Evolutionary conservation across 164 flowering plant species (phyloP), one percentile per base, ranked within the genome.

Genomic region (Buxus sempervirens): DNA sequence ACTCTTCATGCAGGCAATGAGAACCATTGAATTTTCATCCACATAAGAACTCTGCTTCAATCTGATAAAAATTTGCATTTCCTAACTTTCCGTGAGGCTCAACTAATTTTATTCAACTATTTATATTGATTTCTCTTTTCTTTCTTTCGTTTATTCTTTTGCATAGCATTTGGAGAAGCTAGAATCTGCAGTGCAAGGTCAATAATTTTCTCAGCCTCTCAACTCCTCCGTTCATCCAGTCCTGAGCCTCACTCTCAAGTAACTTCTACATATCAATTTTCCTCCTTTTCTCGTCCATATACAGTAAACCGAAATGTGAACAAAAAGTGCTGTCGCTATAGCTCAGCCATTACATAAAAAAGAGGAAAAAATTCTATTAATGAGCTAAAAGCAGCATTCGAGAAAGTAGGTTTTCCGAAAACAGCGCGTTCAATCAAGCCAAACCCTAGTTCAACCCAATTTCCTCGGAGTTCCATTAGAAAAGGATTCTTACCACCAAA

Each of bases 391-490:
- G 58, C 24, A 55, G 12, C 58, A 19, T 3, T 22, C 58, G 13
- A 8, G 9, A 56, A 14, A 38, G 20, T 27, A 60, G 19, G 19
- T 32, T 20, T 9, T 38, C 41, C 32, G 5, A 60, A 60, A 20
- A 19, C 0, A n/a, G 12, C 23, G 15, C 6, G 51, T 38, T 10
- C 8, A 12, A 21, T 20, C 13, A 19, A 24, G 41, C 25, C 1
- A 19, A 62, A 60, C 66, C 53, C 77, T 69, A 42, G 20, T 28
- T 57, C 15, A 68, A 26, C 24, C 36, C 7, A 73, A 53, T 48
- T 58, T 28, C 28, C 62, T 18, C 59, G 28, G 65, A 65, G 15
- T n/a, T 38, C 27, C 25, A 36, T 25, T 58, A 59, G 51, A 58
- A 28, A 9, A 66, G 23, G 26, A n/a, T 15, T 58, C 41, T 23